Percentiles rank a stretch among this genome's conserved stretches.
Evolutionary conservation across 1,284 basidiomycete genomes (phyloP).

Genomic region (Vanrija sp.): DNA sequence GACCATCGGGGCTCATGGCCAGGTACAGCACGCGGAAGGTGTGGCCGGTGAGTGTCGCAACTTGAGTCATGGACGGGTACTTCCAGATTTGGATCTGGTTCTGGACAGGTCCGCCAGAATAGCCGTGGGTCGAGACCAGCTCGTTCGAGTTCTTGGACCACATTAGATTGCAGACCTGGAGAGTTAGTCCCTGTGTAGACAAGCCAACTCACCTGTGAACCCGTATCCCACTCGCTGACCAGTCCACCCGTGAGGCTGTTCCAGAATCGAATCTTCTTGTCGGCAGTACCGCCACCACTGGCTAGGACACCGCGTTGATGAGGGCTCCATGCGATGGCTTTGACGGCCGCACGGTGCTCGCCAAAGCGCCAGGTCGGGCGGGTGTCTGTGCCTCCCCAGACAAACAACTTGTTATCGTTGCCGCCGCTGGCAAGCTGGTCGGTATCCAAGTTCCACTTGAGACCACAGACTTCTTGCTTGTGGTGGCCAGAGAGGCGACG

Average conservation of each 20-base stretch:
- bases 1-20: conserved; percentile 93
- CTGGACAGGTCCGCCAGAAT: conserved; percentile 86
- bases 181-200: not conserved
- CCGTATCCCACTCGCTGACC: conserved; percentile 83
- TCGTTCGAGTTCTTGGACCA: conserved; percentile 97
- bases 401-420: conserved; percentile 97
- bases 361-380: conserved; percentile 88
- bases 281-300: conserved; percentile 95
- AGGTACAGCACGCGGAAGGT: conserved; percentile 92
- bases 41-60: conserved; percentile 91
- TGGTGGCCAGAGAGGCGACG: conserved; percentile 71
- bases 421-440: conserved; percentile 88
- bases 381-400: conserved; percentile 73
- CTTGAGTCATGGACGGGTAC: conserved; percentile 88
- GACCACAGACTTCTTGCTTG: conserved; percentile 92
- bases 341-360: conserved; percentile 94
- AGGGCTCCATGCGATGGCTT: conserved; percentile 97
- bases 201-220: conserved; percentile 69
- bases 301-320: conserved; percentile 88
- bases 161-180: conserved; percentile 90
- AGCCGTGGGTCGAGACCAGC: conserved; percentile 95
- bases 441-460: conserved; percentile 77
- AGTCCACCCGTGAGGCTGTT: conserved; percentile 83
- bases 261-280: conserved; percentile 97
- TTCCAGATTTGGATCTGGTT: conserved; percentile 99